Evolutionary conservation across 208 protist genomes (phyloP), one percentile per base, ranked within the genome.

Genomic region (Crithidia bombi): DNA sequence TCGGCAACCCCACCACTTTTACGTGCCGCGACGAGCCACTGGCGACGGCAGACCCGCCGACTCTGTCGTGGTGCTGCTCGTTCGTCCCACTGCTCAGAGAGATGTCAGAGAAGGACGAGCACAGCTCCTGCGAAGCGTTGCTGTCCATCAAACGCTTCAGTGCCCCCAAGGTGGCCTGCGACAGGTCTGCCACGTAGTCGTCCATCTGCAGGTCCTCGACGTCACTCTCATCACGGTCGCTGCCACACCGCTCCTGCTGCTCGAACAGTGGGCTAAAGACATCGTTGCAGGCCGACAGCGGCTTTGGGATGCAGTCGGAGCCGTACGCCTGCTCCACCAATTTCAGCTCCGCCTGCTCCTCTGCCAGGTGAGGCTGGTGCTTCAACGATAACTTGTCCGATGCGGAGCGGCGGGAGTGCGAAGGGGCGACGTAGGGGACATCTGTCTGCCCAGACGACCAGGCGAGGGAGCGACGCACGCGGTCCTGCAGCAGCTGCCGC

Each of bases 231-330:
- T 86, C 81, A 2, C 84, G 81, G 51, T 86, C 79, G 62, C 83
- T 92, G 35, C 84, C 84, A 56, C 68, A 83, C 35, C 39, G 47
- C 72, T 92, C 87, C 57, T 92, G 84, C 26, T 62, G 66, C 23
- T 63, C 72, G 41, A 82, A 92, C 32, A 88, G 70, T 0, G 73
- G 66, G 2, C 74, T 62, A 49, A 92, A 90, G 10, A 90, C 69
- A 62, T 92, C 78, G 41, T 83, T 78, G 66, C 70, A 68, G 26
- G 46, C 32, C 21, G 33, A 57, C 12, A 61, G 69, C 5, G 78
- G 81, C 39, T 55, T 65, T n/a, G 83, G 71, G 32, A 75, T 63
- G 38, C 35, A 47, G 32, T 80, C 70, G 7, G 71, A 23, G 12
- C 76, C 81, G 59, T 85, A 84, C 6, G 65, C 75, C 33, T 59